These are phyloP conservation scores for Zangia roseola DNA, from an alignment of 768 basidiomycete genomes.

Conservation along the genomic window DNA sequence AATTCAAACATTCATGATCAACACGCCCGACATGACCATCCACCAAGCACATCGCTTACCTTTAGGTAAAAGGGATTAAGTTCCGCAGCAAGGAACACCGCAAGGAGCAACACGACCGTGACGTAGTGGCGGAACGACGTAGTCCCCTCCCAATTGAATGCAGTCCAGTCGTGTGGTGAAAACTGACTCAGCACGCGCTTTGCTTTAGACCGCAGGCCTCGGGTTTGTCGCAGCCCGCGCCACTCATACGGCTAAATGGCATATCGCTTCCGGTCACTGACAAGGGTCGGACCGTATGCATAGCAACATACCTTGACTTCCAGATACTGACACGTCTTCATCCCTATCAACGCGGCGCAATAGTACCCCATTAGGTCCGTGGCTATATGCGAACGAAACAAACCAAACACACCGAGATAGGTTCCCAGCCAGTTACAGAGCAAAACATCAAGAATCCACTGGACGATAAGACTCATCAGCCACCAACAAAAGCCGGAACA, in stretches of 20 bases:
- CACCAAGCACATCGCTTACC: conserved; percentile 38
- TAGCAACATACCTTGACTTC: conserved; percentile 69
- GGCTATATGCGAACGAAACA: conserved; percentile 5
- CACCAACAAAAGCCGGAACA: conserved; percentile 2
- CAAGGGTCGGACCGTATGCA: not conserved
- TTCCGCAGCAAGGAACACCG: conserved; percentile 80
- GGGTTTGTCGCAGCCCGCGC: conserved; percentile 79
- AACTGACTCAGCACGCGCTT: conserved; percentile 80
- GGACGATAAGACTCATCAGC: conserved; percentile 16
- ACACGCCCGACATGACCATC: conserved; percentile 13
- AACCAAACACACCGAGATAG: conserved; percentile 57
- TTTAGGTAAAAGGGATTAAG: conserved; percentile 88
- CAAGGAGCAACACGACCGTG: conserved; percentile 71
- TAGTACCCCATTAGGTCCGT: conserved; percentile 13
- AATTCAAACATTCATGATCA: conserved; percentile 39
- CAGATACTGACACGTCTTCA: conserved; percentile 85
- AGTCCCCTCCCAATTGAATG: conserved; percentile 84
- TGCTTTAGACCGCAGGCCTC: conserved; percentile 76
- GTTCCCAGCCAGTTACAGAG: conserved; percentile 89
- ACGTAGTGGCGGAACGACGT: conserved; percentile 74
- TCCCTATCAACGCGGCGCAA: conserved; percentile 45
- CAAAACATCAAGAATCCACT: conserved; percentile 88
- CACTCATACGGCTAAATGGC: conserved; percentile 70
- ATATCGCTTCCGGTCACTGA: not conserved
- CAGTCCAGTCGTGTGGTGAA: conserved; percentile 84